These are phyloP conservation scores for Chloroidium sp. DNA, from an alignment of 163 green algal species.

Conservation along the genomic window DNA sequence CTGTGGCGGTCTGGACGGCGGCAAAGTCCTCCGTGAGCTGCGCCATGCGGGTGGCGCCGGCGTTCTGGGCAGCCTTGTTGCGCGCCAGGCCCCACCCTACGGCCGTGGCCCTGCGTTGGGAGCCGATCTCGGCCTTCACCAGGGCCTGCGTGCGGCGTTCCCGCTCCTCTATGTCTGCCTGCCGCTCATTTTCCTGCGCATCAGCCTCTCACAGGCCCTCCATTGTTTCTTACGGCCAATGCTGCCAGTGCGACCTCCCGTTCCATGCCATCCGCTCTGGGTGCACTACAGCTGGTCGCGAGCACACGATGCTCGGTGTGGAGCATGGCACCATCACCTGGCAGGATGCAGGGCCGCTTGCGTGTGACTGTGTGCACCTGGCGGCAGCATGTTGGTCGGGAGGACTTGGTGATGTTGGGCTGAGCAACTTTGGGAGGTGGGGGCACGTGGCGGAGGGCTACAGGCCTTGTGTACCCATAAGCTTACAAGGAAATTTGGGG, in stretches of 20 bases:
- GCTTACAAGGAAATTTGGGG: no score
- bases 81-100: constrained; percentile 5
- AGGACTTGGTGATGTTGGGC: background rate
- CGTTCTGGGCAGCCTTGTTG: constrained; percentile 15
- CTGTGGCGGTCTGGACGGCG: constrained; percentile 62
- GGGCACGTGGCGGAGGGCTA: background rate
- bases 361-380: background rate
- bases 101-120: constrained; percentile 23
- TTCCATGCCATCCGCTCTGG: no score
- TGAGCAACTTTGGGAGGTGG: background rate
- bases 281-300: no score
- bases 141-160: constrained; percentile 65
- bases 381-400: background rate
- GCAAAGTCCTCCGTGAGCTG: constrained; percentile 72
- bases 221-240: no score
- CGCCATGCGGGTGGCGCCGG: constrained; percentile 36
- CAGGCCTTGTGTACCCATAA: background rate
- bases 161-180: constrained; percentile 52
- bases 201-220: no score
- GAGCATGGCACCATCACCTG: no score
- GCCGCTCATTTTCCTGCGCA: constrained; percentile 20
- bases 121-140: constrained; percentile 29
- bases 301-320: no score
- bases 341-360: no score
- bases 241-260: no score